Evolutionary conservation across 352 stramenopile genomes (phyloP).

Genomic region (Pseudoperonospora humuli): DNA sequence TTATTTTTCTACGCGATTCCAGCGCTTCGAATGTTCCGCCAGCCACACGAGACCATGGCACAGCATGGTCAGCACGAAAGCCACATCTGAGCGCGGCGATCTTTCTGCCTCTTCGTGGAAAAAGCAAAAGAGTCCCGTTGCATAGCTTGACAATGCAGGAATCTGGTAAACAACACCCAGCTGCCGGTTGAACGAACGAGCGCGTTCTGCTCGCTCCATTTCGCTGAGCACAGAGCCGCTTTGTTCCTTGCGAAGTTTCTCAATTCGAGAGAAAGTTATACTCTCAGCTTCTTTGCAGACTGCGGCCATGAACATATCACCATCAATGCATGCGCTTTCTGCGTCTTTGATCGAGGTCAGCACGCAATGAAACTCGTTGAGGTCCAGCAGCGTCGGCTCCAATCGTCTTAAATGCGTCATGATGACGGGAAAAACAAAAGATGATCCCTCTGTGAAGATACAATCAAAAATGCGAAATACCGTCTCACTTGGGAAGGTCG

Average conservation of each 20-base stretch:
- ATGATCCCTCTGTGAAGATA: constrained; percentile 74
- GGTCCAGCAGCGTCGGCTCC: constrained; percentile 34
- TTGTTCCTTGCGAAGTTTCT: constrained; percentile 42
- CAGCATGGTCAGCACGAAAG: constrained; percentile 69
- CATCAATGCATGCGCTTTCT: constrained; percentile 56
- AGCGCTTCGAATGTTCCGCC: constrained; percentile 61
- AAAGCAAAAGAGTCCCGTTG: constrained; percentile 55
- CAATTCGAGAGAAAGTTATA: constrained; percentile 32
- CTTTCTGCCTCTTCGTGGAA: constrained; percentile 71
- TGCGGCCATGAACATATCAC: constrained; percentile 48
- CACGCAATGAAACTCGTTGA: constrained; percentile 64
- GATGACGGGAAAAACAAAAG: constrained; percentile 80
- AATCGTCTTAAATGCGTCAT: constrained; percentile 66
- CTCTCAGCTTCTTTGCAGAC: constrained; percentile 36
- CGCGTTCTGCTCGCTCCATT: constrained; percentile 58
- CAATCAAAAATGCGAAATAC: constrained; percentile 85
- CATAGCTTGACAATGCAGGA: constrained; percentile 63
- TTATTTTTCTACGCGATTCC: constrained; percentile 25
- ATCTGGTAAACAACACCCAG: constrained; percentile 70
- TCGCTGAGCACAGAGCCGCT: constrained; percentile 53
- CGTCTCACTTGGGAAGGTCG: constrained; percentile 82
- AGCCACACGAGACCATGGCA: constrained; percentile 79
- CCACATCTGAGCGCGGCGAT: constrained; percentile 62
- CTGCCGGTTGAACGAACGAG: constrained; percentile 55
- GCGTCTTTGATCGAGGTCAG: constrained; percentile 66